Evolutionary conservation across 441 rosid species (phyloP), one percentile per base, ranked within the genome.

Genomic region (Melastoma candidum): DNA sequence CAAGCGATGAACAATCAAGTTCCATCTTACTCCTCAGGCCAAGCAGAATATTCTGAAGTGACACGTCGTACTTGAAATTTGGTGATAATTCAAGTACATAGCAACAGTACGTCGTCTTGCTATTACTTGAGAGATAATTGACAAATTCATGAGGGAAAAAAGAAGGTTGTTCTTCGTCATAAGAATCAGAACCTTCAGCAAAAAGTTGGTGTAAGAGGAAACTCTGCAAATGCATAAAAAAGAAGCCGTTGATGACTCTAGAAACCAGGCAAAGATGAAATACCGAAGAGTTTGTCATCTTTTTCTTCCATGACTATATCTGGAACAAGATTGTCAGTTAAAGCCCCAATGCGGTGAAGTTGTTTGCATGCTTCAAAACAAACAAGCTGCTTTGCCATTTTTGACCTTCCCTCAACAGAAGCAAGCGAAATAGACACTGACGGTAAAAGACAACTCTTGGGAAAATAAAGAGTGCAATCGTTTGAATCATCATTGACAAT

Each of bases 331-430:
- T 85, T 44, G 77, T 87, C 95, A 17, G 80, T 84, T 57, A 93
- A 74, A 65, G 95, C 85, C 47, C 94, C 90, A 74, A 64, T 58
- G 62, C 50, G 2, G 48, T 94, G 84, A 25, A 94, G 87, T 60
- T 77, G 64, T 69, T 73, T 81, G 83, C 97, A 89, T 32, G 96
- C 95, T 82, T 90, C 77, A 48, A 94, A 79, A 65, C 95, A 94
- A 49, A 77, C 90, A 71, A 63, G 75, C 71, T 82, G 79, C 79
- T 79, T 90, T 61, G 83, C 44, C 48, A 24, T 49, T 54, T 65
- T 80, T 41, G n/a, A 0, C 36, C 74, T 49, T 53, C 78, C 96
- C 12, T 74, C 51, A 14, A 71, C 80, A 26, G 3, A 7, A 50
- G 83, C 77, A 54, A 64, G 26, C 53, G 47, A 51, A 22, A 72